These are phyloP conservation scores for Aureoboletus auriporus DNA, from an alignment of 768 basidiomycete genomes.

Conservation along the genomic window DNA sequence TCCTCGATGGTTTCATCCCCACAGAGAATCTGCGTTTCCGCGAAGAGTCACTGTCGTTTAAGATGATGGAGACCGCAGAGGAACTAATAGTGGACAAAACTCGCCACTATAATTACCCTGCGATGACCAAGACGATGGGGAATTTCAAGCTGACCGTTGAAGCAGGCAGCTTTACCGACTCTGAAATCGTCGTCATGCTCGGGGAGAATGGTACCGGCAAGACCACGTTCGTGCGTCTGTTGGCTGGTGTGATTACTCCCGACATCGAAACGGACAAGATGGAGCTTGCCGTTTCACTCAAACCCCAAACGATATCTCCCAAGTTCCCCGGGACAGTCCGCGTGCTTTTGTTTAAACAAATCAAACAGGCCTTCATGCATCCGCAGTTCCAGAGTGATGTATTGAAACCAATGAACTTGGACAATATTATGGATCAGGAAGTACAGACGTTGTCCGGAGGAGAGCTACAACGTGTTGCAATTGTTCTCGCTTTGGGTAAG, in stretches of 20 bases:
- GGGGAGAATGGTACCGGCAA: slow-evolving; percentile 99
- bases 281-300: slow-evolving; percentile 84
- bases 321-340: slow-evolving; percentile 97
- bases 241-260: slow-evolving; percentile 83
- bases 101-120: slow-evolving; percentile 84
- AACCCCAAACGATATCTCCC: slow-evolving; percentile 97
- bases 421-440: slow-evolving; percentile 94
- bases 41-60: slow-evolving; percentile 92
- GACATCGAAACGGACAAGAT: slow-evolving; percentile 82
- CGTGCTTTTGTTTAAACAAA: slow-evolving; percentile 89
- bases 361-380: slow-evolving; percentile 96
- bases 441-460: slow-evolving; percentile 98
- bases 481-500: slow-evolving; percentile 84
- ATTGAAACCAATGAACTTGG: slow-evolving; percentile 94
- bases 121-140: slow-evolving; percentile 97
- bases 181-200: slow-evolving; percentile 98
- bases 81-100: slow-evolving; percentile 85
- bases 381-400: slow-evolving; percentile 99
- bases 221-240: slow-evolving; percentile 93
- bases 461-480: slow-evolving; percentile 96
- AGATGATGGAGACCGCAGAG: slow-evolving; percentile 95
- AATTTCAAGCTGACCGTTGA: slow-evolving; percentile 93
- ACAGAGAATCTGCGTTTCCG: slow-evolving; percentile 98
- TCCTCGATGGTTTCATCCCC: slow-evolving; percentile 97
- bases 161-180: slow-evolving; percentile 91